These are phyloP conservation scores for Falciphora oryzae DNA, from an alignment of 2,329 filamentous ascomycete genomes.

Conservation along the genomic window DNA sequence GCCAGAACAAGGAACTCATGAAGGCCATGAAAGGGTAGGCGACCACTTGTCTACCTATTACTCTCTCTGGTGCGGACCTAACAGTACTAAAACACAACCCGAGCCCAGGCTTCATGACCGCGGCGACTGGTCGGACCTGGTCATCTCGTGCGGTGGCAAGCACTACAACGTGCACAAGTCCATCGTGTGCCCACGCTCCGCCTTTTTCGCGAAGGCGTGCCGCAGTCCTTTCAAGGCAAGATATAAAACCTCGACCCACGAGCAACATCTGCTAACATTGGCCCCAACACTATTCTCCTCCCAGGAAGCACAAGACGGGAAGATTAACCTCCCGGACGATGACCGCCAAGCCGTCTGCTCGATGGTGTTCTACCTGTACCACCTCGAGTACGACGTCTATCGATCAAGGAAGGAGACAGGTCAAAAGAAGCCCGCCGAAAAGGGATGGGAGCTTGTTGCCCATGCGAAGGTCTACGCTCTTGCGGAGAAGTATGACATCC, in stretches of 20 bases:
- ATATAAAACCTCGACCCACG: not conserved
- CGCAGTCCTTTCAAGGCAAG: slow-evolving; percentile 3
- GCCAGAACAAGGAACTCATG: too few relatives aligned
- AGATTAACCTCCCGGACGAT: slow-evolving; percentile 4
- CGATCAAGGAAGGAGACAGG: not conserved
- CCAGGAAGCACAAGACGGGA: not conserved
- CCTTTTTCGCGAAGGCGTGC: slow-evolving; percentile 4
- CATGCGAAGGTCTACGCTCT: not conserved
- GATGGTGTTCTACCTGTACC: slow-evolving; percentile 8
- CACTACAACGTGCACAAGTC: slow-evolving; percentile 9
- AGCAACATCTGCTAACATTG: not conserved
- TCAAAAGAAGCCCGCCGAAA: not conserved
- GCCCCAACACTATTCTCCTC: not conserved
- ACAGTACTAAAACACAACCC: too few relatives aligned
- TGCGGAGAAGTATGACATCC: not conserved
- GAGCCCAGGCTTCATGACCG: not conserved
- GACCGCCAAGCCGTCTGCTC: slow-evolving; percentile 2
- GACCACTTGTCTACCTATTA: too few relatives aligned
- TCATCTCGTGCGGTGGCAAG: not conserved
- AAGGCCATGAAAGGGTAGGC: too few relatives aligned
- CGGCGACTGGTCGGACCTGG: slow-evolving; percentile 4
- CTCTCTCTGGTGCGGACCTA: too few relatives aligned
- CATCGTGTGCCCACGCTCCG: slow-evolving; percentile 9
- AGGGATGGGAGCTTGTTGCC: not conserved
- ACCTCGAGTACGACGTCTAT: slow-evolving; percentile 5